Percentiles rank a stretch among this genome's conserved stretches.
Evolutionary conservation across 176 grass and related monocot genomes (phyloP).

Genomic region (Elaeis guineensis): DNA sequence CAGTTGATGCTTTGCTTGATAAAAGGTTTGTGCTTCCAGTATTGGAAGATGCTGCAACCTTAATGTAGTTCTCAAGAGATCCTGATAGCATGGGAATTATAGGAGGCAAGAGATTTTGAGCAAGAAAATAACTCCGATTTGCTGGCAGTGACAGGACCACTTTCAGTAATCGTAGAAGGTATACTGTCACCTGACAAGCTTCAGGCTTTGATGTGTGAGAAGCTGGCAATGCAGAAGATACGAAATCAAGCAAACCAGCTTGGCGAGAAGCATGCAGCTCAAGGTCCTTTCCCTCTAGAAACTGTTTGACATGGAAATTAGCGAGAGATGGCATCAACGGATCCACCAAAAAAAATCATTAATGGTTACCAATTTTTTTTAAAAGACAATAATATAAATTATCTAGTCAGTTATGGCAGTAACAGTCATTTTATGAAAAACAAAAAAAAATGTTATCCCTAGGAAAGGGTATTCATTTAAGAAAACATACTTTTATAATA

Average conservation of each 20-base stretch:
- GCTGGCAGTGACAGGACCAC: slow-evolving; percentile 73
- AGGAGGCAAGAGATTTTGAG: slow-evolving; percentile 95
- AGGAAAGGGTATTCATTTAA: slow-evolving; percentile 10
- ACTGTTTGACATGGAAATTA: slow-evolving; percentile 45
- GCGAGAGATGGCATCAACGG: slow-evolving; percentile 11
- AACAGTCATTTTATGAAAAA: neutral
- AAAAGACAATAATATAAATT: too few relatives aligned
- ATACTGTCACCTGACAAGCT: slow-evolving; percentile 90
- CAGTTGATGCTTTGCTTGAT: slow-evolving; percentile 59
- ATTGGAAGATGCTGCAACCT: slow-evolving; percentile 77
- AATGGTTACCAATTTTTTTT: too few relatives aligned
- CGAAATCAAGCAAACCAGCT: slow-evolving; percentile 90
- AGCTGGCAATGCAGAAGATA: slow-evolving; percentile 82
- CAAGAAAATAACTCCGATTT: slow-evolving; percentile 90
- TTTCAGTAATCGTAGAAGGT: slow-evolving; percentile 64
- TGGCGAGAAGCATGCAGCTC: slow-evolving; percentile 90
- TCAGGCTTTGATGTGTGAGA: slow-evolving; percentile 94
- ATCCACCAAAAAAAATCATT: too few relatives aligned
- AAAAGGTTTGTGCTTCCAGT: slow-evolving; percentile 44
- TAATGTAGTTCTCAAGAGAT: slow-evolving; percentile 98
- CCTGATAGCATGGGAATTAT: slow-evolving; percentile 92
- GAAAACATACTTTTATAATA: slow-evolving; percentile 68
- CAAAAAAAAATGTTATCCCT: slow-evolving; percentile 22
- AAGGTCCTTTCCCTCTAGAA: slow-evolving; percentile 86
- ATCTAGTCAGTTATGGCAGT: too few relatives aligned